phyloP scores from a whole-genome alignment of 2,329 filamentous ascomycete species.

The Grosmannia serpens region DNA sequence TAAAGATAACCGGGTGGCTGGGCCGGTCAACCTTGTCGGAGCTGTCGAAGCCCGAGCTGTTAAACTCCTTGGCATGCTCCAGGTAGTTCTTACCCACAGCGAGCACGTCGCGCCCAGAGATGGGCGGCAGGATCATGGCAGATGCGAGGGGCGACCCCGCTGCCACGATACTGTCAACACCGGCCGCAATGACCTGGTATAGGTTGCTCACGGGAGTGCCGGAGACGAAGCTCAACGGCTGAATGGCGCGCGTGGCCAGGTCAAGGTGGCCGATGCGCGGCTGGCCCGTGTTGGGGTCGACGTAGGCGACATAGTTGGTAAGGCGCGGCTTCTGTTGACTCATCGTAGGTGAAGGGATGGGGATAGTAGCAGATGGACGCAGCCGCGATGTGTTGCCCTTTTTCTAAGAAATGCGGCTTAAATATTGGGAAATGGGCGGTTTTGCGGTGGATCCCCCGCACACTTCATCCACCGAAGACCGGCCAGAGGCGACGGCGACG shows the following conservation, averaged over 20 bases:
- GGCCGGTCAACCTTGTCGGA: conserved; percentile 1
- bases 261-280: conserved; percentile 2
- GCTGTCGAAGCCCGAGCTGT: conserved; percentile 3
- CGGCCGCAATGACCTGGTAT: conserved; percentile 1
- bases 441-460: no score
- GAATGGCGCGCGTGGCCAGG: neutral
- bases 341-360: no score
- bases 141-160: neutral
- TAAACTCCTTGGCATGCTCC: conserved; percentile 3
- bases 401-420: no score
- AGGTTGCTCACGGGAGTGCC: neutral
- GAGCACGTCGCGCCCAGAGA: neutral
- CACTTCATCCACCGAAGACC: no score
- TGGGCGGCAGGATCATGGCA: neutral
- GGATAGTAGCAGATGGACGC: no score
- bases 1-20: conserved; percentile 3
- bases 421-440: no score
- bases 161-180: neutral
- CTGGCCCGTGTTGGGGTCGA: neutral
- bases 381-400: no score
- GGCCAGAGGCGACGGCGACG: no score
- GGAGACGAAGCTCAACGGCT: neutral
- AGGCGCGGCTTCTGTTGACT: neutral
- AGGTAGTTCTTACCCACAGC: conserved; percentile 6
- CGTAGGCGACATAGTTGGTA: conserved; percentile 3